Conservation (phyloP, 2,329 filamentous ascomycete genomes). For the Fusarium sp. region DNA sequence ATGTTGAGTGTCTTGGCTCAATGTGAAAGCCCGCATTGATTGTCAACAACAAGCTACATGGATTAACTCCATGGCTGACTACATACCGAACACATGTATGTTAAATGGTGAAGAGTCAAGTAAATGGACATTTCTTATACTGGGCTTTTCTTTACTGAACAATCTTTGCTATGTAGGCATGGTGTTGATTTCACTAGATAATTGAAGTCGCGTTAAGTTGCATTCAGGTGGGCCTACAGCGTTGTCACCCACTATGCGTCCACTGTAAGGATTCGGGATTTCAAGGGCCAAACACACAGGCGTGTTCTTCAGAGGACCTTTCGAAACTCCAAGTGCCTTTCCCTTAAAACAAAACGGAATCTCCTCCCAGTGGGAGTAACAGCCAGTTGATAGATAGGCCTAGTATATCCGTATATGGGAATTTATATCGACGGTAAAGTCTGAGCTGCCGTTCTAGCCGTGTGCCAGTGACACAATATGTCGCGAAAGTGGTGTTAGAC, state of each 20-base stretch:
- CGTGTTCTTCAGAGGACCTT: no score
- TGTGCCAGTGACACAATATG: background rate
- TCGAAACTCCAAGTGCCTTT: background rate
- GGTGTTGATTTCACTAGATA: background rate
- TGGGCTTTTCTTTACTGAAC: background rate
- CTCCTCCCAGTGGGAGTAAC: fast-evolving
- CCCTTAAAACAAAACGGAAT: no score
- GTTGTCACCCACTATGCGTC: background rate
- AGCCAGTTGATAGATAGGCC: fast-evolving
- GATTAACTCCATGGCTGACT: background rate
- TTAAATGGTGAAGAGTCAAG: background rate
- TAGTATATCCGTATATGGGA: background rate
- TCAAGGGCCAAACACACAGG: background rate
- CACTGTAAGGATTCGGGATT: background rate
- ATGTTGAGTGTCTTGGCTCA: background rate
- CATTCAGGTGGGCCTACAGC: background rate
- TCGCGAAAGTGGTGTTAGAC: background rate
- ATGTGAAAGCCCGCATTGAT: background rate
- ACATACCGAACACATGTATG: no score
- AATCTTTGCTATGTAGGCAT: background rate
- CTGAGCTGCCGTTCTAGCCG: background rate
- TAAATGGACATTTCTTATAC: background rate
- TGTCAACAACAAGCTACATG: background rate
- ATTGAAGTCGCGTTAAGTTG: background rate
- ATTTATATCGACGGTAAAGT: background rate